Percentiles rank a stretch among this genome's conserved stretches.
phyloP scores from a whole-genome alignment of 2,329 filamentous ascomycete genomes.

The Ascochyta pisi region DNA sequence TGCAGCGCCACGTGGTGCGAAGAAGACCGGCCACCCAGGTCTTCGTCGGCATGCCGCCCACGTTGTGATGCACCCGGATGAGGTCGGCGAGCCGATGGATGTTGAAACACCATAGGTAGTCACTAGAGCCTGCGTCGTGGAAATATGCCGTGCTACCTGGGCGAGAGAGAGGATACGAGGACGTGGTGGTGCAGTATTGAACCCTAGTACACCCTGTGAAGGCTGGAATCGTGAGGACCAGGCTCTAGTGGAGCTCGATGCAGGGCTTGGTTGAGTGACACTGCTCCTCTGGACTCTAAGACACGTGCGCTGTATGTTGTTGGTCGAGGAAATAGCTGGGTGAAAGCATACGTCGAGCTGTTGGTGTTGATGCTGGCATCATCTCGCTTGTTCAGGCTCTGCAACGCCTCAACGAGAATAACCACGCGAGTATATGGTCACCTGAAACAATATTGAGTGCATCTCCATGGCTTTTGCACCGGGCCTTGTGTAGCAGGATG shows the following conservation, averaged over 20 bases:
- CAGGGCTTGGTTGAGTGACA: constrained; percentile 4
- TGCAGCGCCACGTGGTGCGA: constrained; percentile 8
- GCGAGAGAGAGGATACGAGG: background rate
- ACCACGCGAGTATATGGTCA: background rate
- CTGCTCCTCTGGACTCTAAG: background rate
- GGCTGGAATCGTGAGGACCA: constrained; percentile 10
- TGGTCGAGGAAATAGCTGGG: background rate
- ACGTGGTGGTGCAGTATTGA: constrained; percentile 3
- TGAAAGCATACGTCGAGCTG: background rate
- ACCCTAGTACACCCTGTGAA: background rate
- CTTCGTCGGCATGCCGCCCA: constrained; percentile 1
- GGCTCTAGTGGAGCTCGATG: constrained; percentile 2
- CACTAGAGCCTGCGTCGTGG: background rate
- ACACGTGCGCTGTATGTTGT: background rate
- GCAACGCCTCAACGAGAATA: constrained; percentile 1
- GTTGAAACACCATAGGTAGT: background rate
- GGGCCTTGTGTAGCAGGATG: constrained; percentile 15
- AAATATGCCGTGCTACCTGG: background rate
- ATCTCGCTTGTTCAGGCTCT: background rate
- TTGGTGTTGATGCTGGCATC: background rate
- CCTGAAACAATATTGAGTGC: constrained; percentile 10
- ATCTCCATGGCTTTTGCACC: background rate
- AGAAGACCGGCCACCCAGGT: background rate
- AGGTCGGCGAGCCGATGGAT: background rate
- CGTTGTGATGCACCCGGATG: constrained; percentile 6